Evolutionary conservation across 2,329 filamentous ascomycete species (phyloP), one percentile per base, ranked within the genome.

Genomic region (Alternaria hordeiaustralica): DNA sequence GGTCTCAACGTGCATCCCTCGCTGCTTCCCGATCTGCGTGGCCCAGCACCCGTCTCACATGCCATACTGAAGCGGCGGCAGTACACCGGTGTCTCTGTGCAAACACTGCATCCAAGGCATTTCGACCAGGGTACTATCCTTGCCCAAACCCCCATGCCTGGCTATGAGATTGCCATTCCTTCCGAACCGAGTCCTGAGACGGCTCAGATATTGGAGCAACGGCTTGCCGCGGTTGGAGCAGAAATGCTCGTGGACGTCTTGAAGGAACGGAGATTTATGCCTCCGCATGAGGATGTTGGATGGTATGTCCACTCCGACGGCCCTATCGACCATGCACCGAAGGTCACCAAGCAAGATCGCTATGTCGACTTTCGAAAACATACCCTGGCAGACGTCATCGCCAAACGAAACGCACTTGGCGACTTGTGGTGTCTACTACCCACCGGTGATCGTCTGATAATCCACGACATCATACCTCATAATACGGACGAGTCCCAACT

Each of bases 1-100:
- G 96, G 96, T 0, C 82, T 99, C 4, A 99, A 99, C 79, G 86
- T 99, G 3, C 96, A 99, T 75, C 96, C 96, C 1, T 98, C 95
- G 1, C 82, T 97, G 26, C 86, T 99, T 13, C 95, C 94, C 5
- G 91, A 96, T 76, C 88, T 97, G 63, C 90, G 91, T 61, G 96
- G 96, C 3, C 88, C 96, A 11, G 93, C 96, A 3, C 96, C 96
- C 0, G 85, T 99, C 13, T 91, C 97, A 66, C 92, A 94, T 79
- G 89, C 92, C n/a, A 85, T 98, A 36, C 84, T 98, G 13, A 82
- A 86, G 26, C 82, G 85, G 12, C 83, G 88, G 58, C 73, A 74
- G 1, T 81, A 83, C 63, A 93, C 92, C 0, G 96, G 96, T 23
- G 86, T 97, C 21, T 91, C 92, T 0, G 84, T 99, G 25, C 96